phyloP scores from a whole-genome alignment of 352 stramenopile genomes.

The Globisporangium recalcitrans region DNA sequence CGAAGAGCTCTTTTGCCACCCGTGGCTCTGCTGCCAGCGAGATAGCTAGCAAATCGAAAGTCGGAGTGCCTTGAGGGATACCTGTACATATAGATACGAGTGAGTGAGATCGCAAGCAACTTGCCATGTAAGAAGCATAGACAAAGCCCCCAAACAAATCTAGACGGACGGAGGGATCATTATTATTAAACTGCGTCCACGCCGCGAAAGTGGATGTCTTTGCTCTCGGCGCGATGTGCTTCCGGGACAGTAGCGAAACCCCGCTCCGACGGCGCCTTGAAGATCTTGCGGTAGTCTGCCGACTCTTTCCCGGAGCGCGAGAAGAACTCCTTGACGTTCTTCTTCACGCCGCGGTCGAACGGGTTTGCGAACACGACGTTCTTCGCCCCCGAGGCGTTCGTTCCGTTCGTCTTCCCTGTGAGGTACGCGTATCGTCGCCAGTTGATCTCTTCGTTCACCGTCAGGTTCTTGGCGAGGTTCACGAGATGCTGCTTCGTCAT shows the following conservation, averaged over 20 bases:
- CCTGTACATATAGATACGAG: not conserved
- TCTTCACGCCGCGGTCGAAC: constrained; percentile 37
- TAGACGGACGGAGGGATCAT: constrained; percentile 1
- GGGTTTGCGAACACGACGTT: constrained; percentile 27
- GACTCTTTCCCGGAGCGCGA: constrained; percentile 25
- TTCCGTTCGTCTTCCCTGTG: constrained; percentile 19
- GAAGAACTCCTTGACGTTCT: constrained; percentile 51
- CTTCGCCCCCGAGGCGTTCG: not conserved
- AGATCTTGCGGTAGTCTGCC: constrained; percentile 39
- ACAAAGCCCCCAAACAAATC: not conserved
- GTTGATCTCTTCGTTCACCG: constrained; percentile 83
- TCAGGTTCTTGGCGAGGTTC: constrained; percentile 67
- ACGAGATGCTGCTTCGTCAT: constrained; percentile 66
- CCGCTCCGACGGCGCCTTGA: constrained; percentile 20
- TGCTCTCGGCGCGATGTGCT: constrained; percentile 14
- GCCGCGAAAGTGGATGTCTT: constrained; percentile 12
- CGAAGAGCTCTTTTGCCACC: constrained; percentile 23
- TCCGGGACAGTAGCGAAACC: constrained; percentile 15
- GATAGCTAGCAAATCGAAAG: not conserved
- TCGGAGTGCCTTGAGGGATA: not conserved
- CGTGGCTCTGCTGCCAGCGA: constrained; percentile 18
- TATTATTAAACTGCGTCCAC: constrained; percentile 12
- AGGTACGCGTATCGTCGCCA: constrained; percentile 76
- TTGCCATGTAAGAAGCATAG: not conserved
- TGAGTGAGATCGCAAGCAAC: not conserved